These are phyloP conservation scores for Arabis alpina DNA, from an alignment of 345 rosid genomes.

Conservation along the genomic window DNA sequence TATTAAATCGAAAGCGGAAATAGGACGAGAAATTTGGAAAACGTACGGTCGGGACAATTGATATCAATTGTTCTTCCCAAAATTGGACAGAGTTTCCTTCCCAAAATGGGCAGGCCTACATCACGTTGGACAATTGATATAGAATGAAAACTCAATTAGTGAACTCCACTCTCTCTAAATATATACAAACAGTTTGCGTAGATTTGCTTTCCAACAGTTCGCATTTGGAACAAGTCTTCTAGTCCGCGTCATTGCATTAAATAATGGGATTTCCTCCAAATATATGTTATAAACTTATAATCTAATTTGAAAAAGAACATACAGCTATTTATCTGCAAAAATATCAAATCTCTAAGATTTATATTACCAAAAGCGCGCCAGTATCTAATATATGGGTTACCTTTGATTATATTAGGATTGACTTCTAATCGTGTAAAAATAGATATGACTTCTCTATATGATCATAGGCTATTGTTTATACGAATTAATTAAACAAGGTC, in stretches of 20 bases:
- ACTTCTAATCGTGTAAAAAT: too few species aligned
- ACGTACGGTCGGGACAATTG: too few species aligned
- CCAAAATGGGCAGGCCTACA: too few species aligned
- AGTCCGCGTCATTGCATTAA: constrained; percentile 37
- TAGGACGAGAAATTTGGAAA: too few species aligned
- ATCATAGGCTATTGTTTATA: constrained; percentile 8
- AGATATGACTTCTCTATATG: constrained; percentile 22
- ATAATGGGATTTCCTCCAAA: not conserved
- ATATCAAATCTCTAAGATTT: constrained; percentile 23
- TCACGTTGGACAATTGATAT: too few species aligned
- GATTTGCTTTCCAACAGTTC: constrained; percentile 12
- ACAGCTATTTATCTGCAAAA: constrained; percentile 35
- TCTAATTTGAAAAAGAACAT: not conserved
- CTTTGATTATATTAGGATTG: too few species aligned
- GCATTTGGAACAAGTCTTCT: constrained; percentile 29
- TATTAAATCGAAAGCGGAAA: too few species aligned
- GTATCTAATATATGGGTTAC: too few species aligned
- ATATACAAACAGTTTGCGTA: not conserved
- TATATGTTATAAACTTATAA: not conserved
- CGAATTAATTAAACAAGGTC: constrained; percentile 14
- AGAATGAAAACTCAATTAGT: constrained; percentile 5
- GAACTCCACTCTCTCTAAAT: constrained; percentile 34
- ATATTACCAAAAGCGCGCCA: constrained; percentile 22
- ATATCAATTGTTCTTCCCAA: too few species aligned
- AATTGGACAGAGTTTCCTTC: too few species aligned